A percentile compares a stretch with the other conserved stretches of the same genome.
Conservation (phyloP, 495 filamentous ascomycete species). For the Corynascus novoguineensis region DNA sequence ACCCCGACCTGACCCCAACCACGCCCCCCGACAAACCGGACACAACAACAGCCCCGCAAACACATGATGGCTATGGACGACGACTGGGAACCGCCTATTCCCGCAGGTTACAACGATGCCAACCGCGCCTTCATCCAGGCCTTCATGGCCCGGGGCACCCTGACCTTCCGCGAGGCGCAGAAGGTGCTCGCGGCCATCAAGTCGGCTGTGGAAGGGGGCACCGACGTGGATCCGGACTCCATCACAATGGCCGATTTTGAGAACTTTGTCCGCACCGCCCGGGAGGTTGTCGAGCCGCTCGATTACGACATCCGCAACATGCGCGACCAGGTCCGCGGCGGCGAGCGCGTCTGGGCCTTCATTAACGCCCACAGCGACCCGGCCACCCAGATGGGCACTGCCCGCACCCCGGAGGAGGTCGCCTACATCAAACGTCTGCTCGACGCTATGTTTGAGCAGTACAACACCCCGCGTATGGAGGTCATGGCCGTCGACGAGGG, state of each 20-base stretch:
- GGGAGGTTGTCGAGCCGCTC: constrained; percentile 65
- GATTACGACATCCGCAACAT: constrained; percentile 81
- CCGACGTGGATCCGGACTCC: constrained; percentile 38
- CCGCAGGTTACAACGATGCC: constrained; percentile 47
- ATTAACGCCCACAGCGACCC: constrained; percentile 86
- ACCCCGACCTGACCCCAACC: too few relatives aligned
- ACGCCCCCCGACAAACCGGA: not conserved
- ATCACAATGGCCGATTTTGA: constrained; percentile 64
- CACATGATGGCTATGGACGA: constrained; percentile 23
- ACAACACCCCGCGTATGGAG: constrained; percentile 71
- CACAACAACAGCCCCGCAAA: not conserved
- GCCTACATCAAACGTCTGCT: constrained; percentile 82
- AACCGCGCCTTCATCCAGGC: constrained; percentile 94
- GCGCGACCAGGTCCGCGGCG: constrained; percentile 51
- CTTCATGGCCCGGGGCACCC: constrained; percentile 68
- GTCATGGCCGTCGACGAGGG: constrained; percentile 72
- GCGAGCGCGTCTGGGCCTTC: constrained; percentile 60
- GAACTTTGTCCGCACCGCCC: constrained; percentile 62
- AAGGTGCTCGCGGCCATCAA: constrained; percentile 72
- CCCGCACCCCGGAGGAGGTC: constrained; percentile 75
- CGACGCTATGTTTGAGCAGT: constrained; percentile 84
- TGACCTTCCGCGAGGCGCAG: constrained; percentile 69
- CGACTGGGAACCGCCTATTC: constrained; percentile 26
- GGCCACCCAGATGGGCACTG: constrained; percentile 81
- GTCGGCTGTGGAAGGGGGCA: constrained; percentile 36